phyloP scores from a whole-genome alignment of 2,329 filamentous ascomycete genomes.

The Drechmeria coniospora region DNA sequence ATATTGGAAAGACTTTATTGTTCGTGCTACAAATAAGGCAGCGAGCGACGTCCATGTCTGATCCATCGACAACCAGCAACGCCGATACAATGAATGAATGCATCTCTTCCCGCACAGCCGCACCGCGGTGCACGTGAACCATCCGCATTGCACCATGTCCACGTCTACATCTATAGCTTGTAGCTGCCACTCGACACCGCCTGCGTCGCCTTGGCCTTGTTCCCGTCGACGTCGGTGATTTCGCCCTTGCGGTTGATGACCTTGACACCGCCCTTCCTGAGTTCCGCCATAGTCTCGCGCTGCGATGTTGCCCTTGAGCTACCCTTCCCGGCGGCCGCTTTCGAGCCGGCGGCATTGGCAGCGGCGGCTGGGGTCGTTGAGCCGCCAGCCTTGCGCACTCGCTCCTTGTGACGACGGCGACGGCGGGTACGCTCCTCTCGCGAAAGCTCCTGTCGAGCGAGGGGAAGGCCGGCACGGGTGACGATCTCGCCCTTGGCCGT shows the following conservation, averaged over 20 bases:
- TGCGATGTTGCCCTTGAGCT: conserved; percentile 21
- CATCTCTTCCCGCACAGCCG: too few relatives aligned
- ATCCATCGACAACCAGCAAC: too few relatives aligned
- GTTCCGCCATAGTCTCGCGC: conserved; percentile 41
- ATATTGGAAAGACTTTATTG: too few relatives aligned
- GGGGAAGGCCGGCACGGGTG: conserved; percentile 59
- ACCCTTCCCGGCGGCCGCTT: not conserved
- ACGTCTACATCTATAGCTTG: conserved; percentile 34
- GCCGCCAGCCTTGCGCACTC: conserved; percentile 53
- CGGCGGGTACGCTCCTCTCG: conserved; percentile 70
- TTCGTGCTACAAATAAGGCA: too few relatives aligned
- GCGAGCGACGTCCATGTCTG: too few relatives aligned
- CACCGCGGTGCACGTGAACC: too few relatives aligned
- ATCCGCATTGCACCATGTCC: too few relatives aligned
- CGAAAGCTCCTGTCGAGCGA: conserved; percentile 73
- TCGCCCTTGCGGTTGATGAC: conserved; percentile 85
- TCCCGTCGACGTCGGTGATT: conserved; percentile 69
- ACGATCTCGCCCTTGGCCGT: conserved; percentile 56
- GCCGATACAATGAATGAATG: too few relatives aligned
- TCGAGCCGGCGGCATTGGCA: not conserved
- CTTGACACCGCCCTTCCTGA: conserved; percentile 79
- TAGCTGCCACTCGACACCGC: conserved; percentile 39
- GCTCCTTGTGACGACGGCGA: conserved; percentile 72
- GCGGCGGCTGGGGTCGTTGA: conserved; percentile 11
- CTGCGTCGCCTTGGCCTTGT: conserved; percentile 44